A percentile compares a stretch with the other conserved stretches of the same genome.
Conservation (phyloP, 768 basidiomycete genomes). For the Polyporus arcularius region DNA sequence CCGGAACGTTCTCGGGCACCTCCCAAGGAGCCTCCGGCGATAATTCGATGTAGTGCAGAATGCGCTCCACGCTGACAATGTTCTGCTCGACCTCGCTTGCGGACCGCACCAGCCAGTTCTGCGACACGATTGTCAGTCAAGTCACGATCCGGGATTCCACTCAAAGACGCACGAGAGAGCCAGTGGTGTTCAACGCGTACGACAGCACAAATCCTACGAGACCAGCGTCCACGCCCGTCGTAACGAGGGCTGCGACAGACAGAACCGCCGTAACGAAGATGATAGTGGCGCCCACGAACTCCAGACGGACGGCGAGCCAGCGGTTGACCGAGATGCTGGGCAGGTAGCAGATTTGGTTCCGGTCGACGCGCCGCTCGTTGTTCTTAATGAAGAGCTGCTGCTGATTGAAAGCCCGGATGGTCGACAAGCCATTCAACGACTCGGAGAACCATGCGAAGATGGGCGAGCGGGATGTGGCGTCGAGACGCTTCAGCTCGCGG, state of each 20-base stretch:
- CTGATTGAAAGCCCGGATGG: conserved; percentile 80
- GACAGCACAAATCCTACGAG: conserved; percentile 85
- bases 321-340: conserved; percentile 68
- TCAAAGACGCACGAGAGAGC: conserved; percentile 60
- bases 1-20: conserved; percentile 57
- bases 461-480: conserved; percentile 86
- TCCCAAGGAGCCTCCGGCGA: conserved; percentile 75
- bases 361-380: conserved; percentile 77
- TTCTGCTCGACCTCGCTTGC: conserved; percentile 90
- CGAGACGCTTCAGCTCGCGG: conserved; percentile 85
- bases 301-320: conserved; percentile 84
- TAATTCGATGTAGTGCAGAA: conserved; percentile 78
- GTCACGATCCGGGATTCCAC: not conserved
- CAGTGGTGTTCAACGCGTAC: conserved; percentile 82
- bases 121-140: not conserved
- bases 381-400: conserved; percentile 64
- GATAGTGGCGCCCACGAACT: conserved; percentile 80
- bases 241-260: conserved; percentile 69
- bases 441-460: conserved; percentile 92
- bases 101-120: conserved; percentile 84
- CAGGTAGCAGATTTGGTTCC: conserved; percentile 75
- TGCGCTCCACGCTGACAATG: conserved; percentile 87
- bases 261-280: conserved; percentile 72
- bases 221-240: conserved; percentile 81
- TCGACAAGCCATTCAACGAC: conserved; percentile 72